phyloP scores from a whole-genome alignment of 2,329 filamentous ascomycete species.

The Pseudohalonectria lignicola region DNA sequence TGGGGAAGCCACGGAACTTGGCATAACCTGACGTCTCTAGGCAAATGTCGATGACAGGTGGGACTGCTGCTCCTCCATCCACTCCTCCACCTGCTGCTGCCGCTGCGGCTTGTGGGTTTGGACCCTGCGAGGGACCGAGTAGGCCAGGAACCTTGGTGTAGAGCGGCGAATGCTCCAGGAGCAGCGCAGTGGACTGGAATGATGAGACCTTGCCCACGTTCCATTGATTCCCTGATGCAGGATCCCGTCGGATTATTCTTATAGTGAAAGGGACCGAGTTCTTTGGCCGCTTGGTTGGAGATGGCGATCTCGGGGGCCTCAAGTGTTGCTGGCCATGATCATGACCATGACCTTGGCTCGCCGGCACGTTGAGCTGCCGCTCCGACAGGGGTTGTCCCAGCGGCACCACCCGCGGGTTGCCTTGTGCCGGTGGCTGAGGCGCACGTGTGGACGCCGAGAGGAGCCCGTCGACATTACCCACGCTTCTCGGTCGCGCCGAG shows the following conservation, averaged over 20 bases:
- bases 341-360: too few species aligned
- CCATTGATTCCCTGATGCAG: constrained; percentile 58
- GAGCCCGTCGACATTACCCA: neutral
- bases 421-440: too few species aligned
- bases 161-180: constrained; percentile 12
- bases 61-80: too few species aligned
- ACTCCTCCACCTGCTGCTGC: too few species aligned
- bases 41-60: constrained; percentile 36
- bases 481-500: neutral
- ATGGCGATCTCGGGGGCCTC: constrained; percentile 19
- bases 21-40: constrained; percentile 46
- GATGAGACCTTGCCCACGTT: constrained; percentile 59
- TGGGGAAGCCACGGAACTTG: constrained; percentile 39
- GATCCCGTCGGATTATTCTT: constrained; percentile 64
- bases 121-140: constrained; percentile 11
- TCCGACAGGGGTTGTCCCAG: too few species aligned
- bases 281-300: constrained; percentile 21
- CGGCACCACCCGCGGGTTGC: too few species aligned
- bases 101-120: too few species aligned
- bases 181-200: constrained; percentile 23
- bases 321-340: neutral
- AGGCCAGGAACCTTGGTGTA: constrained; percentile 8
- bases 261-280: constrained; percentile 36
- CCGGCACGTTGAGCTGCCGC: too few species aligned
- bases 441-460: too few species aligned